Evolutionary conservation across 345 rosid genomes (phyloP).

Genomic region (Pistacia atlantica): DNA sequence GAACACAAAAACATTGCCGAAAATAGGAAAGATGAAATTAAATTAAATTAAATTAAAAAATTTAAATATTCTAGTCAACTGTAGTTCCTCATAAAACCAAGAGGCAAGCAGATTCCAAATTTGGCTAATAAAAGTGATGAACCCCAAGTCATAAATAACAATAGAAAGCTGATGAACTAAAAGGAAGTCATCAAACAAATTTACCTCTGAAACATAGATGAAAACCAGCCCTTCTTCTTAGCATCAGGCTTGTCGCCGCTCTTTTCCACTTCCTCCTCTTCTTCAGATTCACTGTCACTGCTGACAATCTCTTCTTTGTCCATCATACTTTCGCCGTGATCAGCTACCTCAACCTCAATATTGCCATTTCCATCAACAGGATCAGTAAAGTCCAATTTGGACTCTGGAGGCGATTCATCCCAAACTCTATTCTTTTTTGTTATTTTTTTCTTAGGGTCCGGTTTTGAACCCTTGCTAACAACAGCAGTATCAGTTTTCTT

Average conservation of each 20-base stretch:
- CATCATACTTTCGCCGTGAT: slow-evolving; percentile 98
- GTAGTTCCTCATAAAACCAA: too few relatives aligned
- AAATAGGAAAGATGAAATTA: not conserved
- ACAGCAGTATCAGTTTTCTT: slow-evolving; percentile 80
- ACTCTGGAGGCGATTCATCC: slow-evolving; percentile 76
- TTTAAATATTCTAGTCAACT: not conserved
- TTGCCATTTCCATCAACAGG: slow-evolving; percentile 58
- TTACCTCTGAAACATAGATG: slow-evolving; percentile 96
- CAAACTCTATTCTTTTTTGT: slow-evolving; percentile 92
- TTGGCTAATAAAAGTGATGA: too few relatives aligned
- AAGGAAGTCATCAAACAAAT: slow-evolving; percentile 7
- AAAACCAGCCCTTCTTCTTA: slow-evolving; percentile 94
- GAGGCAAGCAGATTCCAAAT: too few relatives aligned
- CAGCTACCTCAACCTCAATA: slow-evolving; percentile 66
- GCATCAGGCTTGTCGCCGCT: slow-evolving; percentile 68
- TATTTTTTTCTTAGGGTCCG: slow-evolving; percentile 73
- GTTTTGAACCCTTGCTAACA: slow-evolving; percentile 69
- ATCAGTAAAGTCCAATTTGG: slow-evolving; percentile 87
- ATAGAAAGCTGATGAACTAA: not conserved
- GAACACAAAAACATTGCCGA: slow-evolving; percentile 27
- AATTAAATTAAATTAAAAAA: not conserved
- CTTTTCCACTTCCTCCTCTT: slow-evolving; percentile 60
- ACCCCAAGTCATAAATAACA: not conserved
- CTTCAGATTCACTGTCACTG: slow-evolving; percentile 87
- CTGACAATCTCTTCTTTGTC: slow-evolving; percentile 86